Base-by-base conservation (phyloP, 805 yeast genomes). In the Yamadazyma kitorensis region DNA sequence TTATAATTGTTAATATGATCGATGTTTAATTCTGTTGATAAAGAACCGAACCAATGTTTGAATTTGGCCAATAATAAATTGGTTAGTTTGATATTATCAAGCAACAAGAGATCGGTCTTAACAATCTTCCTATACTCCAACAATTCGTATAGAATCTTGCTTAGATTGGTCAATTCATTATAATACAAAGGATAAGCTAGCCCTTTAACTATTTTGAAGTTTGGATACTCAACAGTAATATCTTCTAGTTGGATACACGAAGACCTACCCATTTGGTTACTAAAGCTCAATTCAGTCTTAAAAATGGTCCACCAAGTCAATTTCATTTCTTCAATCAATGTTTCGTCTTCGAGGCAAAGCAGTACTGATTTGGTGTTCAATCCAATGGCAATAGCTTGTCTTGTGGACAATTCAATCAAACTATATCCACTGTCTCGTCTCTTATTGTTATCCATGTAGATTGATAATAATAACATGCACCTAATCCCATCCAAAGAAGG, bases 361-460 rank as follows among this genome's bases (percentile, higher is more conserved):
- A 12, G 1, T 6, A 38, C 21, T 4, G 62, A 49, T 29, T 55
- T 59, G 33, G 70, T 54, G 44, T 72, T 75, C 3, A 71, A 48
- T 0, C 78, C 78, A n/a, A 72, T 47, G n/a, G 74, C 59, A 18
- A 65, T 58, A 1, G 72, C 63, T 47, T 73, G 78, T 33, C 72
- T 55, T 1, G 70, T 59, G 6, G 77, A 76, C 28, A 70, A 38
- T 27, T 72, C 71, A 49, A 70, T 51, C 29, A 73, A 40, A 40
- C 70, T 64, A 61, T 72, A 73, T 0, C 74, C 72, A 31, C 72
- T 62, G 38, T 72, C 78, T 38, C 76, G 58, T 25, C 68, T 67
- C 41, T 63, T 68, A 17, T 59, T 59, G 29, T 72, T 57, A 27
- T 70, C 70, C 25, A 72, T 41, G 47, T 72, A 67, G 9, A 68